Conservation (phyloP, 371 early-diverging fungal species). For the Mycotypha africana region DNA sequence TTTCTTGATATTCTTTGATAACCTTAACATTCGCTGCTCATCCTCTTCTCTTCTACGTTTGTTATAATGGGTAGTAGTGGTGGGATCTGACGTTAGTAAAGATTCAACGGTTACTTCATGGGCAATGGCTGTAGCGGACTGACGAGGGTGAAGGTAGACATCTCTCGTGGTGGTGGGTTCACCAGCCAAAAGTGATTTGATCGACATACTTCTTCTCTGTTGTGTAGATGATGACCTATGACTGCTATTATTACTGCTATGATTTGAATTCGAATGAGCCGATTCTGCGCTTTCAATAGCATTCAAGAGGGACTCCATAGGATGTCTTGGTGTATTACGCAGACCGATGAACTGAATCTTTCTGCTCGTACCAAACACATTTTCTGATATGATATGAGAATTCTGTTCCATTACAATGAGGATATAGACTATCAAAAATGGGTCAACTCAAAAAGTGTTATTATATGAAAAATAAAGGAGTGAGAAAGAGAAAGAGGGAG, state of each 20-base stretch:
- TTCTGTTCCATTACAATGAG: slow-evolving; percentile 14
- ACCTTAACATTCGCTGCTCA: neutral
- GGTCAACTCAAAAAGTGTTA: neutral
- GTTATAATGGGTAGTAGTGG: slow-evolving; percentile 10
- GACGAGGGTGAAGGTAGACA: neutral
- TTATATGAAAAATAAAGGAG: neutral
- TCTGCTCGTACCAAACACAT: slow-evolving; percentile 39
- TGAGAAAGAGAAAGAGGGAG: slow-evolving; percentile 1
- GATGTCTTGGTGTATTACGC: neutral
- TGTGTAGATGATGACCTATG: slow-evolving; percentile 1
- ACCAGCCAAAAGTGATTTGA: slow-evolving; percentile 20
- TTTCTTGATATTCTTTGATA: neutral
- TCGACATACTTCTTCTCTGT: slow-evolving; percentile 28
- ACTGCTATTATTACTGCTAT: neutral
- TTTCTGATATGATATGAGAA: slow-evolving; percentile 37
- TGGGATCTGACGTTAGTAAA: slow-evolving; percentile 10
- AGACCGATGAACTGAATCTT: slow-evolving; percentile 37
- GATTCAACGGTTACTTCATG: slow-evolving; percentile 13
- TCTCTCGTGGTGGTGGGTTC: neutral
- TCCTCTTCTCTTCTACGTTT: slow-evolving; percentile 10
- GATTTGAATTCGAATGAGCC: too few relatives aligned
- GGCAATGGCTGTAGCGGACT: too few relatives aligned
- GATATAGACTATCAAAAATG: neutral
- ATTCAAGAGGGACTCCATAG: slow-evolving; percentile 15
- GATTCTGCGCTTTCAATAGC: slow-evolving; percentile 11